Evolutionary conservation across 495 filamentous ascomycete genomes (phyloP).

Genomic region (Penicillium flavigenum): DNA sequence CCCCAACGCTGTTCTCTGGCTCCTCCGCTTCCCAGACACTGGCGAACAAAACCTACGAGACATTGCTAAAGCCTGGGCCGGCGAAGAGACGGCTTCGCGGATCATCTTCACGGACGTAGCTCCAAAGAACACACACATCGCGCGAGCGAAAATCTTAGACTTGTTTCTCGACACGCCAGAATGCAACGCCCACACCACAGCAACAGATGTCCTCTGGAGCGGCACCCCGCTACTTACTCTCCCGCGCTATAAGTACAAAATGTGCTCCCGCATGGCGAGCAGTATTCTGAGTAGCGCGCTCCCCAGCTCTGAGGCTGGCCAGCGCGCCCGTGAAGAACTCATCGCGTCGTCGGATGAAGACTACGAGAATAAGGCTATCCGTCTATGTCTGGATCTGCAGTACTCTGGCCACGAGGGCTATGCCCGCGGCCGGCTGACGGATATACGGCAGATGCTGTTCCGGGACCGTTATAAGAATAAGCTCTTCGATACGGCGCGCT

Average conservation of each 20-base stretch:
- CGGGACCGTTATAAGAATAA: conserved; percentile 77
- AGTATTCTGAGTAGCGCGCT: conserved; percentile 89
- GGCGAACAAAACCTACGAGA: conserved; percentile 82
- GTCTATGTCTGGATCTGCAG: conserved; percentile 63
- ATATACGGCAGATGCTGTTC: conserved; percentile 77
- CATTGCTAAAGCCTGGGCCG: conserved; percentile 81
- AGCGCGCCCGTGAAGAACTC: conserved; percentile 68
- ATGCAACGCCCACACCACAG: conserved; percentile 97
- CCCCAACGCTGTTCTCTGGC: conserved; percentile 90
- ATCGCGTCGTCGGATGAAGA: conserved; percentile 73
- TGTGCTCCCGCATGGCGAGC: conserved; percentile 98
- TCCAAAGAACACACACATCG: conserved; percentile 91
- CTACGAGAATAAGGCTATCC: conserved; percentile 80
- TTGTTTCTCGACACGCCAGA: conserved; percentile 97
- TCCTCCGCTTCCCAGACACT: conserved; percentile 92
- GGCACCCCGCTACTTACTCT: conserved; percentile 90
- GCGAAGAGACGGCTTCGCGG: conserved; percentile 80
- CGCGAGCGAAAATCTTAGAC: conserved; percentile 86
- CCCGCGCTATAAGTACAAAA: conserved; percentile 96
- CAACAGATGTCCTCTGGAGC: conserved; percentile 94
- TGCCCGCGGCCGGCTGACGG: conserved; percentile 65
- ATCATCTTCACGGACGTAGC: conserved; percentile 97
- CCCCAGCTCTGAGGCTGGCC: conserved; percentile 65
- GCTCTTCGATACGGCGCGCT: conserved; percentile 88
- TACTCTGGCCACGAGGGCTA: conserved; percentile 59